Evolutionary conservation across 768 basidiomycete species (phyloP), one percentile per base, ranked within the genome.

Genomic region (Macrolepiota dolichaula): DNA sequence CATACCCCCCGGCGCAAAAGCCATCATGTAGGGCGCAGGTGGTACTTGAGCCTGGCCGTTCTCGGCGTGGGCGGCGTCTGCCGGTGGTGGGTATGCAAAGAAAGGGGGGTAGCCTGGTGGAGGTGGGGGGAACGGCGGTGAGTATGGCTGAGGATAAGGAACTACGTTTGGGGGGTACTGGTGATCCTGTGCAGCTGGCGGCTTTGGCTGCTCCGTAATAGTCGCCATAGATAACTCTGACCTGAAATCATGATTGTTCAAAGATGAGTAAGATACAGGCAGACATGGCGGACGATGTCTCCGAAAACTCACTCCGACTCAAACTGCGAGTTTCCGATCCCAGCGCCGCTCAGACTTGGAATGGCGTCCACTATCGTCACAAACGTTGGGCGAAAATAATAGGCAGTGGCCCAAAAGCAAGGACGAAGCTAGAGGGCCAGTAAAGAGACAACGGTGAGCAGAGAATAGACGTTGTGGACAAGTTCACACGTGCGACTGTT

Each of bases 261-360:
- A 64, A 51, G 63, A 55, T 55, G 50, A 57, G 37, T 55, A 36
- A 24, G 38, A 55, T 44, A n/a, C 44, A 59, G 24, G 59, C 49
- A 52, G 53, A 60, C 54, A 62, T 64, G 37, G 65, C 42, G 56
- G 65, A 62, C 70, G 68, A 49, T 68, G 69, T 70, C 62, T 67
- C 72, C 73, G 72, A 75, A 73, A 70, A 72, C 75, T 76, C 74
- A 77, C 79, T 78, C 77, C 76, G 77, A 77, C 72, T 77, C 70
- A 77, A 77, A 77, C 44, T 57, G 61, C 62, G 59, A 65, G 74
- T 69, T 74, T 74, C 75, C 71, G 76, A 76, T 69, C 68, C 62
- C 69, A 68, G 68, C 73, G 72, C 69, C 71, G 78, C 77, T 77
- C 73, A 76, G 76, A 77, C 74, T 76, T 69, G 67, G 49, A 60